phyloP scores from a whole-genome alignment of 192 early-diverging fungal species.

The Coemansia sp. region DNA sequence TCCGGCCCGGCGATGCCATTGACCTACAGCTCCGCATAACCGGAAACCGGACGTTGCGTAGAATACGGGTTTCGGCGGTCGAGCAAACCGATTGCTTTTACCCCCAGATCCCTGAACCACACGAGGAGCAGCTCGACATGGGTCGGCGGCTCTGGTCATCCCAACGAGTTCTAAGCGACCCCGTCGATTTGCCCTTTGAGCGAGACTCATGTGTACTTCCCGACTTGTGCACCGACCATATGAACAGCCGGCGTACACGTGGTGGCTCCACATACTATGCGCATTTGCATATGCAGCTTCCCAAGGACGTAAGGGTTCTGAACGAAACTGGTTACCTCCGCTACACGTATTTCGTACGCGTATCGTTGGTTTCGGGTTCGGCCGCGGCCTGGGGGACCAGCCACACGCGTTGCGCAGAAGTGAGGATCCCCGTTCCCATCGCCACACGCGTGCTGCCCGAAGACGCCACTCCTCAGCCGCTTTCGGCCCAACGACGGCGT shows the following conservation, averaged over 20 bases:
- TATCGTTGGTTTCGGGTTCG: slow-evolving; percentile 15
- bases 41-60: slow-evolving; percentile 20
- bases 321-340: slow-evolving; percentile 32
- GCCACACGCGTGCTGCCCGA: slow-evolving; percentile 23
- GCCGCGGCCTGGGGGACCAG: slow-evolving; percentile 19
- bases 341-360: slow-evolving; percentile 23
- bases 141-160: slow-evolving; percentile 37
- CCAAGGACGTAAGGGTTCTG: slow-evolving; percentile 10
- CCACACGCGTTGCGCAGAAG: slow-evolving; percentile 6
- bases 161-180: slow-evolving; percentile 2
- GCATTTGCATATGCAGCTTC: slow-evolving; percentile 15
- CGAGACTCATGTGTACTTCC: slow-evolving; percentile 22
- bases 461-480: background rate
- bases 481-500: no score
- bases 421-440: slow-evolving; percentile 26
- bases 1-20: slow-evolving; percentile 28
- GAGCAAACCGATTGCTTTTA: slow-evolving; percentile 49
- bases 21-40: slow-evolving; percentile 33
- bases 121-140: slow-evolving; percentile 42
- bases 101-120: slow-evolving; percentile 30
- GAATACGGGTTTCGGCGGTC: slow-evolving; percentile 12
- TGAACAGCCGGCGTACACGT: slow-evolving; percentile 8
- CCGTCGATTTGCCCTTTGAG: slow-evolving; percentile 22
- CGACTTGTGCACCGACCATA: slow-evolving; percentile 25
- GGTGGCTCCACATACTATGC: slow-evolving; percentile 21